A percentile compares a stretch with the other conserved stretches of the same genome.
Evolutionary conservation across 371 early-diverging fungal species (phyloP).

Genomic region (Batkoa obscura): DNA sequence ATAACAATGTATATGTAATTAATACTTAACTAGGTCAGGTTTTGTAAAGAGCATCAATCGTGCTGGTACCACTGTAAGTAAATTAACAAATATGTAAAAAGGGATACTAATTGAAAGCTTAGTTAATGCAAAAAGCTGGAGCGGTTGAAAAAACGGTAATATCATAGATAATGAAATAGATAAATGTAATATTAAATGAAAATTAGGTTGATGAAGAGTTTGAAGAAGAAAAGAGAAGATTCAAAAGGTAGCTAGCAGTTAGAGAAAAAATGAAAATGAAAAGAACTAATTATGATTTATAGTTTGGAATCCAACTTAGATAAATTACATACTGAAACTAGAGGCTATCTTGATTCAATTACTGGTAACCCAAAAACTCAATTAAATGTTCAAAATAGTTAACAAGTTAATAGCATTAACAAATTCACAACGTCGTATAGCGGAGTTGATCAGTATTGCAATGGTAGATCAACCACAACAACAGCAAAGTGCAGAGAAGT

Average conservation of each 20-base stretch:
- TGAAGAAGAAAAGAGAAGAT: conserved; percentile 68
- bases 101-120: neutral
- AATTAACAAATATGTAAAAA: too few relatives aligned
- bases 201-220: conserved; percentile 50
- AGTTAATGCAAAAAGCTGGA: conserved; percentile 53
- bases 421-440: conserved; percentile 61
- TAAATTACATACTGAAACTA: conserved; percentile 75
- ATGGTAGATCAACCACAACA: conserved; percentile 28
- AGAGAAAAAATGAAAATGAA: too few relatives aligned
- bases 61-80: conserved; percentile 50
- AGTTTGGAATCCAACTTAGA: conserved; percentile 76
- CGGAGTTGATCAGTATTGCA: conserved; percentile 52
- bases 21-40: conserved; percentile 64
- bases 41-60: conserved; percentile 69
- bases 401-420: conserved; percentile 43
- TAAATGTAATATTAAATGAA: neutral
- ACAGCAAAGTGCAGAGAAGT: conserved; percentile 28
- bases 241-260: conserved; percentile 29
- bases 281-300: conserved; percentile 4
- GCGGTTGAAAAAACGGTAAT: conserved; percentile 43
- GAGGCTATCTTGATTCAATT: conserved; percentile 76
- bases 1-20: too few relatives aligned
- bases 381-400: too few relatives aligned
- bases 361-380: conserved; percentile 18
- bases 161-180: neutral